phyloP scores from a whole-genome alignment of 306 rosid species.

The Mucuna pruriens region DNA sequence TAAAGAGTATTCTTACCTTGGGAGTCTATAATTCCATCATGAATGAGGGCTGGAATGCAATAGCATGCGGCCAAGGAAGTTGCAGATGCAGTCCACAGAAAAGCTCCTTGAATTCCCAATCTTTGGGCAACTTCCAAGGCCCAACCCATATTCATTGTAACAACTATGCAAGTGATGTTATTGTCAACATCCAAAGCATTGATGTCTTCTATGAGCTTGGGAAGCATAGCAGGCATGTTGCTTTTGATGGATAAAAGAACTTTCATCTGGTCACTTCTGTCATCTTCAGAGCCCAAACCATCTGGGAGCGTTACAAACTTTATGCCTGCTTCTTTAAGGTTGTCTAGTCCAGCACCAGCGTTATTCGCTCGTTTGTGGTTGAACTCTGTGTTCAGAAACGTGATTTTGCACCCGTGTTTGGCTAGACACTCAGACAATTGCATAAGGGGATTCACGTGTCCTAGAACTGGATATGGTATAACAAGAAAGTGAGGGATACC shows the following conservation, averaged over 20 bases:
- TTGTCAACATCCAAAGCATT: conserved; percentile 18
- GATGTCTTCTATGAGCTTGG: conserved; percentile 47
- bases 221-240: conserved; percentile 48
- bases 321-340: conserved; percentile 1
- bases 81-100: conserved; percentile 40
- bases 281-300: conserved; percentile 48
- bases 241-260: background rate
- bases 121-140: conserved; percentile 40
- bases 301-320: conserved; percentile 43
- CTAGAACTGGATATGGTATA: conserved; percentile 47
- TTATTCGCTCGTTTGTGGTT: conserved; percentile 15
- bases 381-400: conserved; percentile 46
- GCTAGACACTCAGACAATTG: conserved; percentile 36
- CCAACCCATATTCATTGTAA: conserved; percentile 42
- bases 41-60: conserved; percentile 40
- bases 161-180: conserved; percentile 41
- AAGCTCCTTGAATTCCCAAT: conserved; percentile 43
- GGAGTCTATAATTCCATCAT: conserved; percentile 42
- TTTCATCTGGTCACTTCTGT: conserved; percentile 28
- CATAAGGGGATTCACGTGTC: conserved; percentile 57
- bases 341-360: background rate
- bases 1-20: conserved; percentile 36
- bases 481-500: conserved; percentile 44
- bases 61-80: background rate
- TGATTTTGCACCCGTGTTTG: conserved; percentile 48